Conservation (phyloP, 441 rosid genomes). For the Adansonia madagascariensis region DNA sequence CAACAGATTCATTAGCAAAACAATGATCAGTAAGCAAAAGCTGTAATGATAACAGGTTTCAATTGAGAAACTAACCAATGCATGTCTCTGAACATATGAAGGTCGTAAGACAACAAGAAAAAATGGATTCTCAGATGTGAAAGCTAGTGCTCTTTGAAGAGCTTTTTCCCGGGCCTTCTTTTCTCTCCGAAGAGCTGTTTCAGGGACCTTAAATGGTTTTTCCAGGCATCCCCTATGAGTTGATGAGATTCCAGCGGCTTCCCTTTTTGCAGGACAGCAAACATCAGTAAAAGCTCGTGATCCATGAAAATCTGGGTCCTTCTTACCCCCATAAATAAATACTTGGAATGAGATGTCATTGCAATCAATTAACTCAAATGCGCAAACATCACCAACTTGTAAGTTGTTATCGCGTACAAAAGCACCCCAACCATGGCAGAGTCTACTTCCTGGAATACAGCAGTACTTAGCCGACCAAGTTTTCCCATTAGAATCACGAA, state of each 20-base stretch:
- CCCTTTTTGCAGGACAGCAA: not conserved
- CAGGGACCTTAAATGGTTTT: not conserved
- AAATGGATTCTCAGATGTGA: slow-evolving; percentile 28
- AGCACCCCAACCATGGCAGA: not conserved
- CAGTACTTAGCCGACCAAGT: not conserved
- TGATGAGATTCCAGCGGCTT: not conserved
- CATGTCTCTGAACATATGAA: not conserved
- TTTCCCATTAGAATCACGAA: slow-evolving; percentile 14
- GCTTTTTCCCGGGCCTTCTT: not conserved
- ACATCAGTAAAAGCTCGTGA: not conserved
- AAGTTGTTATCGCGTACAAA: slow-evolving; percentile 24
- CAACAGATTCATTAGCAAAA: not conserved
- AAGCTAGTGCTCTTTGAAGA: slow-evolving; percentile 25
- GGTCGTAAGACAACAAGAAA: slow-evolving; percentile 29
- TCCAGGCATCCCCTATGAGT: not conserved
- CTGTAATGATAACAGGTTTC: not conserved
- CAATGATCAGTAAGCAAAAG: not conserved
- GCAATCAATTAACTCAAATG: slow-evolving; percentile 15
- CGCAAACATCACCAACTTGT: slow-evolving; percentile 26
- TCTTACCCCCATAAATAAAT: not conserved
- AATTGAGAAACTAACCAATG: slow-evolving; percentile 28
- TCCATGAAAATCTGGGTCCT: not conserved
- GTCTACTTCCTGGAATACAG: not conserved
- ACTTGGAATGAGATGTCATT: slow-evolving; percentile 20
- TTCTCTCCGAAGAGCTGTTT: not conserved